These are phyloP conservation scores for Talaromyces ruber DNA, from an alignment of 495 filamentous ascomycete genomes.

Conservation along the genomic window DNA sequence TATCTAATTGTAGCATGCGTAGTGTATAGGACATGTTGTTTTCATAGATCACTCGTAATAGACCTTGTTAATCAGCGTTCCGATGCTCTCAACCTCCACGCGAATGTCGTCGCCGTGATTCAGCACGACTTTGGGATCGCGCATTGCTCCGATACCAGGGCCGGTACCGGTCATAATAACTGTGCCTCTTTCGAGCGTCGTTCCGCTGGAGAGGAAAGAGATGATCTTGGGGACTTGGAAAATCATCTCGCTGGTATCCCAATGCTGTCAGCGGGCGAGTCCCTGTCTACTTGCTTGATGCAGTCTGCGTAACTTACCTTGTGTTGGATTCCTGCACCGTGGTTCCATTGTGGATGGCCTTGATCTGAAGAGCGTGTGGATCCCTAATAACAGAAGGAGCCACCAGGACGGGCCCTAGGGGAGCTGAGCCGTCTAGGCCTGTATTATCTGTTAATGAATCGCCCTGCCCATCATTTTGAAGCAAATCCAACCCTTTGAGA, in stretches of 20 bases:
- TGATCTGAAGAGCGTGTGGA: slow-evolving; percentile 48
- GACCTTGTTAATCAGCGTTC: slow-evolving; percentile 12
- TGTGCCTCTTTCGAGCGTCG: slow-evolving; percentile 59
- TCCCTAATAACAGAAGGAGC: slow-evolving; percentile 22
- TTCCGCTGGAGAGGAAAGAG: slow-evolving; percentile 57
- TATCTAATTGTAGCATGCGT: no score
- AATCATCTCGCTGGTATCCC: slow-evolving; percentile 51
- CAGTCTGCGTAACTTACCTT: background rate
- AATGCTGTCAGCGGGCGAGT: slow-evolving; percentile 10
- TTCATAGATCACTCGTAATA: slow-evolving; percentile 14
- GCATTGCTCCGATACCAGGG: slow-evolving; percentile 23
- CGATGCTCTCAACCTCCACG: slow-evolving; percentile 31
- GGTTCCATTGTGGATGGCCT: slow-evolving; percentile 55
- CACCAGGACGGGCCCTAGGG: slow-evolving; percentile 23
- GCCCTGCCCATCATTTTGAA: no score
- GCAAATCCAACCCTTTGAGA: slow-evolving; percentile 64
- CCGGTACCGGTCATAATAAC: slow-evolving; percentile 63
- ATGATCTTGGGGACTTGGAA: slow-evolving; percentile 59
- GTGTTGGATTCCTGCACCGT: slow-evolving; percentile 56
- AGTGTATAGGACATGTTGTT: no score
- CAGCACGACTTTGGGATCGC: slow-evolving; percentile 31
- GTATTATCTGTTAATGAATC: no score
- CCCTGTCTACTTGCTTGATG: no score
- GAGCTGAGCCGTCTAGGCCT: no score
- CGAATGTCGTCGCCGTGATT: slow-evolving; percentile 43